A percentile compares a stretch with the other conserved stretches of the same genome.
Evolutionary conservation across 805 yeast genomes (phyloP).

Genomic region (Dipodascus geniculatus): DNA sequence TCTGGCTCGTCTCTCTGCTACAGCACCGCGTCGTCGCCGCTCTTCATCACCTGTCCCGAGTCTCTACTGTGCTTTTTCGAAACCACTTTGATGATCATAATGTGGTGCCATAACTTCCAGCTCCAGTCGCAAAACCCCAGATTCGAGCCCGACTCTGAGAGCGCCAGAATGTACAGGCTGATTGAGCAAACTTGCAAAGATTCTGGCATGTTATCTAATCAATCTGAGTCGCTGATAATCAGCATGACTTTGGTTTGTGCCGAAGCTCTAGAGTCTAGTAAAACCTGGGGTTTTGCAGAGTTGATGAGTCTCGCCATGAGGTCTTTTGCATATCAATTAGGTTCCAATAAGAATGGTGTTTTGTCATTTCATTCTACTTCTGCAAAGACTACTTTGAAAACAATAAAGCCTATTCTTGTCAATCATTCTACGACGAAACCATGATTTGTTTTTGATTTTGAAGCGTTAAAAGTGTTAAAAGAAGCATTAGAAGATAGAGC

Average conservation of each 20-base stretch:
- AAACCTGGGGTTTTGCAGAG: constrained; percentile 19
- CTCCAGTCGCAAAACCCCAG: constrained; percentile 3
- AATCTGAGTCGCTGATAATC: constrained; percentile 13
- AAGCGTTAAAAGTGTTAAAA: neutral
- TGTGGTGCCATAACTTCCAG: constrained; percentile 17
- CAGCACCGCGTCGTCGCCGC: constrained; percentile 15
- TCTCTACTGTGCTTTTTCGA: constrained; percentile 17
- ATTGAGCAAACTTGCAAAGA: constrained; percentile 15
- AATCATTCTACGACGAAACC: neutral
- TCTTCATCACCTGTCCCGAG: constrained; percentile 13
- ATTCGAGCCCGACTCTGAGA: constrained; percentile 17
- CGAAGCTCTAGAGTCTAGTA: constrained; percentile 16
- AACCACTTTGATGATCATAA: constrained; percentile 16
- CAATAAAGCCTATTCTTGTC: neutral
- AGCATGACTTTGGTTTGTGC: constrained; percentile 19
- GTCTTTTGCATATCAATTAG: constrained; percentile 15
- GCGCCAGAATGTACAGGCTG: constrained; percentile 11
- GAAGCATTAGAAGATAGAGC: no score
- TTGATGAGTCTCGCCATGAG: constrained; percentile 16
- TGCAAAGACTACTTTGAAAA: neutral
- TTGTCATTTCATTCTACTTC: neutral
- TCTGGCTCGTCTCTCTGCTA: neutral
- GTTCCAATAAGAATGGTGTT: neutral
- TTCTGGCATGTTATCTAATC: constrained; percentile 9
- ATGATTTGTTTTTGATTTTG: neutral